Base-by-base conservation (phyloP, 106 monocot species). In the Triglochin maritima region DNA sequence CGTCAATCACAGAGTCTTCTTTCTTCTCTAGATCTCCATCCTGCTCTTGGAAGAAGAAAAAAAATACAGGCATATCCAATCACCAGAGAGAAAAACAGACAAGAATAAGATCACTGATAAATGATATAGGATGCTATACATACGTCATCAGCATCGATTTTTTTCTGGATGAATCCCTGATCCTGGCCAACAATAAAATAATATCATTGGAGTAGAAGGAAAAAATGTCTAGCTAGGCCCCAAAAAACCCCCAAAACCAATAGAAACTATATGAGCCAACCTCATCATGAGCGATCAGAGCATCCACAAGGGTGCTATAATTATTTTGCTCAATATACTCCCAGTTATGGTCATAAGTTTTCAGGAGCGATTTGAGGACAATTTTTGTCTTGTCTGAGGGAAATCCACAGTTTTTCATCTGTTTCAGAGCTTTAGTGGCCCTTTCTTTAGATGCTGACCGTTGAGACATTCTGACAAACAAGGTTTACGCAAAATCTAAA, bases 241-340 rank as follows among this genome's bases (percentile, higher is more conserved):
- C 46, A 13, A 64, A 13, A 44, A n/a, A n/a, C n/a, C n/a, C n/a
- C n/a, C n/a, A n/a, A n/a, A n/a, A n/a, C 2, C 0, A 49, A n/a
- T 49, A 42, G 41, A 58, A 14, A 58, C 11, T 13, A 64, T 47
- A 9, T 44, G 76, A 74, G 59, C 71, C 52, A 17, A 68, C 49
- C 12, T 79, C 83, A 17, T 79, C 5, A 12, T 80, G 76, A 56
- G 85, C 59, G 7, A 92, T 67, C 55, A 69, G 47, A 4, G 88
- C 78, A 68, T 92, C 85, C 4, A 71, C 88, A 16, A 92, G 78
- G 17, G 72, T 70, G 6, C 73, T 50, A 45, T 87, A 92, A 56
- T 81, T 81, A 12, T 92, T 88, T 9, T 69, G 80, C 71, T 92
- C 92, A 13, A 92, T 88, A 13, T 74, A 60, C 47, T 81, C 79